These are phyloP conservation scores for Colletotrichum brevisporum DNA, from an alignment of 2,329 filamentous ascomycete genomes.

Conservation along the genomic window DNA sequence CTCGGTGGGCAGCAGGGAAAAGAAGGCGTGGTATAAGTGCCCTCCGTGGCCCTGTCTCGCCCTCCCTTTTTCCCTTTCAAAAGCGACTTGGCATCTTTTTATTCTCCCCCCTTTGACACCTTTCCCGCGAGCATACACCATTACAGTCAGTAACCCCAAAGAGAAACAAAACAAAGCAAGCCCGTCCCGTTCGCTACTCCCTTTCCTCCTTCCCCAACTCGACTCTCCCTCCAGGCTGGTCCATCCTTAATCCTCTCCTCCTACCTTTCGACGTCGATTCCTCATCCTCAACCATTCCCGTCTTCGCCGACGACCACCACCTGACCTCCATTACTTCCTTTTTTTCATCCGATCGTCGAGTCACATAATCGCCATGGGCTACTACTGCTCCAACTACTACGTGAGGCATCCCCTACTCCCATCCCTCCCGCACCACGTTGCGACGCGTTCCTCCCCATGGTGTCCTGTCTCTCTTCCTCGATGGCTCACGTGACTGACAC, in stretches of 20 bases:
- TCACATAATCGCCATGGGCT: conserved; percentile 44
- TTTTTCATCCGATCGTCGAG: neutral
- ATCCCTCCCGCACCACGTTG: too few species aligned
- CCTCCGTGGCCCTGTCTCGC: conserved; percentile 18
- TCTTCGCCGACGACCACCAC: neutral
- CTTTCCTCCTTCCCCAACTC: neutral
- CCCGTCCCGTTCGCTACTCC: neutral
- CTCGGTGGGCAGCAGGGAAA: too few species aligned
- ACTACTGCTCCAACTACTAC: conserved; percentile 53
- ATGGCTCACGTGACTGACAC: conserved; percentile 15
- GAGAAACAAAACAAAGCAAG: neutral
- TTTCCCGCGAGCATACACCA: conserved; percentile 31
- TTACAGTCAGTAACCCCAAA: neutral
- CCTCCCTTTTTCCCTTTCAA: neutral
- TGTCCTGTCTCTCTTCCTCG: neutral
- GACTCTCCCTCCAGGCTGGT: conserved; percentile 21
- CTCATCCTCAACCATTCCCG: too few species aligned
- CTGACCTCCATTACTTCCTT: neutral
- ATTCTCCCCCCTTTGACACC: conserved; percentile 11
- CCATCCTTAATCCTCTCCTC: conserved; percentile 28
- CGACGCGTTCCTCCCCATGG: neutral
- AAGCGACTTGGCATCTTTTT: conserved; percentile 26
- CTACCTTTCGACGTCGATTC: neutral
- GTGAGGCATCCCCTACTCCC: conserved; percentile 36
- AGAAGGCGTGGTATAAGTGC: conserved; percentile 33